Percentiles rank a stretch among this genome's conserved stretches.
Evolutionary conservation across 805 yeast species (phyloP).

Genomic region (Yarrowia divulgata): DNA sequence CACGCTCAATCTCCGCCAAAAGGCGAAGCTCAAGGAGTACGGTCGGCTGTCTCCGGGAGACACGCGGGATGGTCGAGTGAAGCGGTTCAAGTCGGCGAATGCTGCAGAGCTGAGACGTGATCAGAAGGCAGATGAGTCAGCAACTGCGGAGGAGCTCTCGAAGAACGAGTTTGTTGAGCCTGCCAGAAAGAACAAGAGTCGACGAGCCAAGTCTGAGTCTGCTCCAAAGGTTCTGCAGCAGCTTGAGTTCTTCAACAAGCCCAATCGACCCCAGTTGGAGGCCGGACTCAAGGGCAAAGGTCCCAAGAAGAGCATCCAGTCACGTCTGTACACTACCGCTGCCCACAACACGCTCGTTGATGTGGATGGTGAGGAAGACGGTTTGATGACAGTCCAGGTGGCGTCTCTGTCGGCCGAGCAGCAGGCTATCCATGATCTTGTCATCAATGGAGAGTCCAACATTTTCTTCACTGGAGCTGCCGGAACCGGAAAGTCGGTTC

Average conservation of each 20-base stretch:
- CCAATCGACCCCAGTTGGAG: not conserved
- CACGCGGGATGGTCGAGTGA: not conserved
- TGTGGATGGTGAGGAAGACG: constrained; percentile 34
- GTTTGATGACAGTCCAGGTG: constrained; percentile 40
- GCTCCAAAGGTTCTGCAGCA: constrained; percentile 18
- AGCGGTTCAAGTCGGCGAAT: constrained; percentile 6
- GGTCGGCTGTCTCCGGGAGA: not conserved
- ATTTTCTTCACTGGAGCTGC: constrained; percentile 97
- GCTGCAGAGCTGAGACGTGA: not conserved
- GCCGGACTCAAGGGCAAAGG: not conserved
- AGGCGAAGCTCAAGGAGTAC: constrained; percentile 19
- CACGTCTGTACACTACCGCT: constrained; percentile 12
- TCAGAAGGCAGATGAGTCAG: not conserved
- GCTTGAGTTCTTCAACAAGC: constrained; percentile 14
- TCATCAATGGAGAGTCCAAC: constrained; percentile 62
- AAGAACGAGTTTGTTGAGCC: not conserved
- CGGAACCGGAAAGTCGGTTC: constrained; percentile 95
- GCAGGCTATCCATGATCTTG: constrained; percentile 65
- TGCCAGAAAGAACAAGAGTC: constrained; percentile 10
- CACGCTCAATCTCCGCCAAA: constrained; percentile 17
- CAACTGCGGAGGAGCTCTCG: not conserved
- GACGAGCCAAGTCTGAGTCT: constrained; percentile 9
- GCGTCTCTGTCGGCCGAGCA: constrained; percentile 58
- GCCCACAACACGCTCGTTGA: constrained; percentile 7
- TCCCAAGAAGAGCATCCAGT: constrained; percentile 15